phyloP scores from a whole-genome alignment of 129 eudicot genomes.

The Saussurea involucrata region DNA sequence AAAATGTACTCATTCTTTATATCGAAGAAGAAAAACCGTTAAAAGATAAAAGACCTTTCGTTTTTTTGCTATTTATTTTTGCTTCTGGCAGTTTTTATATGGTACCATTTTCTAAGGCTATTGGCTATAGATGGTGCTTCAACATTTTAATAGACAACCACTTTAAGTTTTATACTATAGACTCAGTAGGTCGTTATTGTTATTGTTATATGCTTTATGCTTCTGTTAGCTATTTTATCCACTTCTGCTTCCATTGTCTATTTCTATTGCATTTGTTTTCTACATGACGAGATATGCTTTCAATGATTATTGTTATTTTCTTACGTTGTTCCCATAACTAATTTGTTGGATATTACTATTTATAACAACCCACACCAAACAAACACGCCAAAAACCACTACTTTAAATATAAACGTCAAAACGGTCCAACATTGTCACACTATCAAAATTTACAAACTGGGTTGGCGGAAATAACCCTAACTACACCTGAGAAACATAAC shows the following conservation, averaged over 20 bases:
- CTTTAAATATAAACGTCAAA: no score
- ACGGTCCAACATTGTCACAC: no score
- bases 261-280: neutral
- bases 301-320: no score
- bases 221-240: neutral
- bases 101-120: no score
- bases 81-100: no score
- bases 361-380: no score
- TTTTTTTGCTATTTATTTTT: neutral
- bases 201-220: neutral
- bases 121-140: neutral
- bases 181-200: neutral
- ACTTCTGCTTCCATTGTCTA: neutral
- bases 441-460: no score
- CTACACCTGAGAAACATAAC: no score
- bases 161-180: neutral
- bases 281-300: no score
- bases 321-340: no score
- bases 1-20: neutral
- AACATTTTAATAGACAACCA: neutral
- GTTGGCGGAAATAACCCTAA: no score
- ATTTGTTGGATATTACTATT: neutral
- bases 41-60: neutral
- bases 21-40: neutral
- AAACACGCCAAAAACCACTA: no score